Percentiles rank a stretch among this genome's conserved stretches.
phyloP scores from a whole-genome alignment of 257 asterid genomes.

The Penstemon davidsonii region DNA sequence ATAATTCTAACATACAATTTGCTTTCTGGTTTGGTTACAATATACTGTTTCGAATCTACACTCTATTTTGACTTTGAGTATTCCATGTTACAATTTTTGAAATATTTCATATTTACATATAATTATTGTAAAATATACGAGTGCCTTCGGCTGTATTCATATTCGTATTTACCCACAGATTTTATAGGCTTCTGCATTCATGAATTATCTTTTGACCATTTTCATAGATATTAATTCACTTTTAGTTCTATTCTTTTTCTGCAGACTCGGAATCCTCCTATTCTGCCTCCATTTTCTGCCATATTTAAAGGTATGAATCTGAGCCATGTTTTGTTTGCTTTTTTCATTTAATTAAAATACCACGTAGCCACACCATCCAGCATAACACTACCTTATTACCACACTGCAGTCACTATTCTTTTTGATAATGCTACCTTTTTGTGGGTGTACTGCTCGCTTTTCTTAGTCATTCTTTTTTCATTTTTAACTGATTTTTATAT shows the following conservation, averaged over 20 bases:
- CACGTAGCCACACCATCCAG: too few species aligned
- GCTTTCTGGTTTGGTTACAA: background rate
- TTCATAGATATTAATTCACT: conserved; percentile 20
- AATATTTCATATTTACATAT: background rate
- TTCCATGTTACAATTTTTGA: background rate
- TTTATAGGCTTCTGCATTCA: conserved; percentile 11
- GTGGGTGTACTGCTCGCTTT: background rate
- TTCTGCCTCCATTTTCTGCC: conserved; percentile 86
- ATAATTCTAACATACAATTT: background rate
- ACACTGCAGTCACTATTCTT: too few species aligned
- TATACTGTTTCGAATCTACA: background rate
- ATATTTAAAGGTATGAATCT: conserved; percentile 58
- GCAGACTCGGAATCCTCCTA: conserved; percentile 86
- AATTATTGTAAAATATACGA: too few species aligned
- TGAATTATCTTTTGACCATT: conserved; percentile 12
- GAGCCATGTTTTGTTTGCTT: background rate
- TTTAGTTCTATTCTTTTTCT: conserved; percentile 11
- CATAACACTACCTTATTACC: too few species aligned
- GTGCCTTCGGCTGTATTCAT: background rate
- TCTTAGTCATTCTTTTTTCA: conserved; percentile 15
- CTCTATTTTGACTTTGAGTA: background rate
- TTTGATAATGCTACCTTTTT: too few species aligned
- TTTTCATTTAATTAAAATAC: background rate
- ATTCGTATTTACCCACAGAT: background rate
- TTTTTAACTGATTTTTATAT: conserved; percentile 26